Base-by-base conservation (phyloP, 768 basidiomycete genomes). In the Pleurotus tuoliensis region DNA sequence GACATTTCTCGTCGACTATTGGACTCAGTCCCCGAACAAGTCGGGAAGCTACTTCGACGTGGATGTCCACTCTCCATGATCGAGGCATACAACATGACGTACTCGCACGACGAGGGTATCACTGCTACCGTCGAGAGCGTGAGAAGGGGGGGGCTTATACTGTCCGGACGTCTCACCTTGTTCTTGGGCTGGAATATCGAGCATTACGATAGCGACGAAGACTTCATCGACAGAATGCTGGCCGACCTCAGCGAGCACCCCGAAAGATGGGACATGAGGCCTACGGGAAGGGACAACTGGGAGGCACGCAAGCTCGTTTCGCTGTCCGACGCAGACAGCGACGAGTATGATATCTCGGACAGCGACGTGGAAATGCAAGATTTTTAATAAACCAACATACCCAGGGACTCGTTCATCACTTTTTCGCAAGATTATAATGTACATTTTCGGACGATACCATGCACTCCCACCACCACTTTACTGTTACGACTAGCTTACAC, bases 121-220 rank as follows among this genome's bases (percentile, higher is more conserved):
- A 61, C 79, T 16, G 80, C 81, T 8, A 50, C 66, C 22, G 65
- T 71, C 24, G 60, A 65, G 30, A 57, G 61, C 40, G 58, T 53
- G n/a, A 34, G 51, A 18, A 22, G 37, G 6, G 37, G 51, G 20
- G 38, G 39, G 12, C 43, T 43, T 56, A 64, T 22, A 47, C 50
- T 13, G 66, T 72, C 22, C 69, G 64, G 13, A 60, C 73, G 76
- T 3, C 24, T 53, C 20, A 41, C 37, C 24, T 63, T 89, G 7
- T 84, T 75, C 59, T 74, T 90, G 4, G 88, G 88, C 4, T 90
- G 86, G 86, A 89, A 88, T 60, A 77, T 90, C 54, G 61, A 69
- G 16, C 66, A 61, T 12, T 69, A 70, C 40, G 84, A 85, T 5
- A 74, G 76, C 46, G 83, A 79, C 16, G 68, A 70, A 7, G 64